phyloP scores from a whole-genome alignment of 2,329 filamentous ascomycete species.

The Chrysoporthe cubensis region DNA sequence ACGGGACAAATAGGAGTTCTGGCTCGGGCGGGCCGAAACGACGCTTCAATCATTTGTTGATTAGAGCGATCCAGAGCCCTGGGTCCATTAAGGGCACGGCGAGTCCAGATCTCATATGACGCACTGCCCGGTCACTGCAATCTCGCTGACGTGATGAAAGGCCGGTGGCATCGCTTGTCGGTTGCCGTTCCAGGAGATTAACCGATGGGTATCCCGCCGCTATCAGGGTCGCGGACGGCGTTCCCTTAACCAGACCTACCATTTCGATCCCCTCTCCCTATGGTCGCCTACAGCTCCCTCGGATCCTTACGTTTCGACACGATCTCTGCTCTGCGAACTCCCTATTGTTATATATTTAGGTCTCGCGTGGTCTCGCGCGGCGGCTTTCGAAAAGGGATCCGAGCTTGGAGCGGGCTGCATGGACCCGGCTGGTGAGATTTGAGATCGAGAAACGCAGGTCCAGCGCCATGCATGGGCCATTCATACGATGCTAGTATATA shows the following conservation, averaged over 20 bases:
- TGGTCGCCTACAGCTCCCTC: background rate
- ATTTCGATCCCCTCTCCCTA: background rate
- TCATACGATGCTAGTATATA: background rate
- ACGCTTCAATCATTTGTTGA: background rate
- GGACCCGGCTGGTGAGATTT: background rate
- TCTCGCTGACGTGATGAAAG: constrained; percentile 6
- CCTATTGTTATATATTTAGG: background rate
- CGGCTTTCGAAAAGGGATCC: background rate
- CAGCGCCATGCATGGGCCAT: background rate
- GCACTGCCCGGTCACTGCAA: background rate
- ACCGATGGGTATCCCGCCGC: background rate
- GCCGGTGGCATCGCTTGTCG: background rate
- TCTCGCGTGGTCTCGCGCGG: background rate
- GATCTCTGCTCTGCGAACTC: background rate
- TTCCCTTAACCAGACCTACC: background rate
- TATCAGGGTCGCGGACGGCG: background rate
- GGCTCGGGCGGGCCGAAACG: background rate
- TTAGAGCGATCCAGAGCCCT: background rate
- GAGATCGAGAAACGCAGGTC: background rate
- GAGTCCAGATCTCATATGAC: background rate
- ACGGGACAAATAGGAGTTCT: background rate
- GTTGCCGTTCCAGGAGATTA: background rate
- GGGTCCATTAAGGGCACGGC: background rate
- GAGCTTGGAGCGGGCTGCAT: background rate
- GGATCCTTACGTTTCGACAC: background rate